Evolutionary conservation across 345 rosid genomes (phyloP), one percentile per base, ranked within the genome.

Genomic region (Lepidium didymum): DNA sequence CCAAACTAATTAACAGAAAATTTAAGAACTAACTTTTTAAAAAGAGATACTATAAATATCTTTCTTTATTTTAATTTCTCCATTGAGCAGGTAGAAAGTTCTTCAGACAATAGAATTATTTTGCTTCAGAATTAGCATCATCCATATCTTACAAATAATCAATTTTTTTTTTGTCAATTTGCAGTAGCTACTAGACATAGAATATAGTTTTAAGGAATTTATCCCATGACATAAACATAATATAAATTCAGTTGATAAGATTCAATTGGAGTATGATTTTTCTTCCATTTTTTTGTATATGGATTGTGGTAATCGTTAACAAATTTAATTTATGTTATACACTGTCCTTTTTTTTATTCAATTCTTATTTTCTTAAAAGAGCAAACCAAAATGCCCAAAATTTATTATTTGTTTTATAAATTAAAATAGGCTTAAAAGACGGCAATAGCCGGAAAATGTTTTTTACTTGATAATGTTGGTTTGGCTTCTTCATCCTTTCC

Each of bases 371-470:
- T n/a, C n/a, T n/a, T n/a, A n/a, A n/a, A n/a, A n/a, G n/a, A 25
- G 27, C 27, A 25, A 25, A 27, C 31, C 5, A 27, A 27, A 27
- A 34, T 0, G 5, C 27, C 15, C 51, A 0, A 37, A 51, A 5
- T 4, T 9, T 6, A n/a, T 55, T n/a, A 54, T 18, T 66, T 1
- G 5, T 56, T 51, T 31, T 2, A 4, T 1, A 10, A 15, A 53
- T 46, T 38, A 56, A 42, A 59, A 59, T 44, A 67, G 10, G 50
- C n/a, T 27, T 44, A 53, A 7, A 68, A 62, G 78, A 13, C 78
- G 78, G 78, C 78, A 44, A 1, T 49, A 5, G 27, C 51, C 57
- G 9, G 29, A 25, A 36, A 47, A 8, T 2, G 19, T 36, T 3
- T 0, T 16, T 10, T 47, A 35, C 31, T 43, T 68, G 8, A 27